Base-by-base conservation (phyloP, 768 basidiomycete species). In the Erythrobasidium yunnanense region DNA sequence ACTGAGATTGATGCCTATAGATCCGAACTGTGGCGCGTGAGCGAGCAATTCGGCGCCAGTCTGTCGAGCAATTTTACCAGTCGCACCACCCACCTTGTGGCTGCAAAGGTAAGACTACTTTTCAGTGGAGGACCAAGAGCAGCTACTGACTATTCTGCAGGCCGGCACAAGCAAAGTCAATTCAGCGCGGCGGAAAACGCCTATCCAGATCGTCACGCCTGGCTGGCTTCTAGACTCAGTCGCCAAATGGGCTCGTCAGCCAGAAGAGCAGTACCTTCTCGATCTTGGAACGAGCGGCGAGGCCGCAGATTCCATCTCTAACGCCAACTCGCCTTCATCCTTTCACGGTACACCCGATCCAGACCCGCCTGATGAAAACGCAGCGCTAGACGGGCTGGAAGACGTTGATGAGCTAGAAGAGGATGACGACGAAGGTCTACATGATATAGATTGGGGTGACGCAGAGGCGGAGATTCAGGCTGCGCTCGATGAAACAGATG, bases 151-250 rank as follows among this genome's bases (percentile, higher is more conserved):
- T 63, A 18, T 67, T 51, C 38, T 22, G 20, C 72, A 92, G 88
- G 83, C 83, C 68, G 88, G 88, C 33, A 96, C 93, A 0, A 85
- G 86, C 70, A 99, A 99, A 77, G 90, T 93, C 0, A 86, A 90
- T 73, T 79, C 81, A 58, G 90, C 91, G 0, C 82, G 86, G 45
- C 82, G 82, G 73, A 82, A 83, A n/a, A 84, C 85, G 4, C 83
- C 82, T 23, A 83, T 88, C 73, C 84, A 86, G 74, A 84, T 96
- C 67, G 90, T 97, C 20, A 88, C 87, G 84, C 76, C 87, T 6
- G 79, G 82, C 7, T 99, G 93, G 93, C 87, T 97, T 73, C 84
- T 83, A 32, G 87, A 92, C 74, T 90, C 86, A 11, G 78, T 92
- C 65, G 85, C 87, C n/a, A 78, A 85, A n/a, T 96, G 93, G 90